Conservation (phyloP, 352 stramenopile genomes). For the Pythium phragmitis region DNA sequence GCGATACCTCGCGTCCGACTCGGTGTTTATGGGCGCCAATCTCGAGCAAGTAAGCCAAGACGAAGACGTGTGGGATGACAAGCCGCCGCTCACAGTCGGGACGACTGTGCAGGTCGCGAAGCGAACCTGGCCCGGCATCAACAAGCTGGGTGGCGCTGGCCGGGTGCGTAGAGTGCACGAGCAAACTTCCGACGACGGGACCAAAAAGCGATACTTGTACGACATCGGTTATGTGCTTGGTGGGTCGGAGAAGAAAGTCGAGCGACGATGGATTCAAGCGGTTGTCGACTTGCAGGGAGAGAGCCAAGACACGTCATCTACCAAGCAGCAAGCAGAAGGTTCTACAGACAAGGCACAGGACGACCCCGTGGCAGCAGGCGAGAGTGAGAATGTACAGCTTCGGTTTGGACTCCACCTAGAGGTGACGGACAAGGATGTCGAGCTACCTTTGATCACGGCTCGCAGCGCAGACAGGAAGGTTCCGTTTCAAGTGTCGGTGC, state of each 20-base stretch:
- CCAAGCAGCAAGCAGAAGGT: conserved; percentile 7
- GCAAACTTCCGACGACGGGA: conserved; percentile 27
- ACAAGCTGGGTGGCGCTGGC: conserved; percentile 78
- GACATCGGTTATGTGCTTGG: conserved; percentile 74
- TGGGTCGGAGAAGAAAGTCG: conserved; percentile 73
- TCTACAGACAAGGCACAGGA: conserved; percentile 1
- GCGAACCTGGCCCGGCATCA: conserved; percentile 85
- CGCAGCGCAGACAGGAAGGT: conserved; percentile 24
- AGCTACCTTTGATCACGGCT: conserved; percentile 6
- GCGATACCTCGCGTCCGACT: conserved; percentile 47
- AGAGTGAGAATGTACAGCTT: conserved; percentile 12
- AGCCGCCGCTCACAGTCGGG: conserved; percentile 45
- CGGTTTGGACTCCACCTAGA: conserved; percentile 22
- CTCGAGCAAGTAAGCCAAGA: conserved; percentile 35
- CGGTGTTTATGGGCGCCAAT: conserved; percentile 46
- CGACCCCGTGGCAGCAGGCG: neutral
- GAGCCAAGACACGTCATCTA: conserved; percentile 17
- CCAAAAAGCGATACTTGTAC: conserved; percentile 54
- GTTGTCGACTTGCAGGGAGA: conserved; percentile 35
- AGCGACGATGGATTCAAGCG: conserved; percentile 77
- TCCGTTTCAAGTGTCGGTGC: conserved; percentile 42
- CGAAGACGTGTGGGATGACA: conserved; percentile 41
- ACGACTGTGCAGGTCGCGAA: conserved; percentile 75
- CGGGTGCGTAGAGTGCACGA: conserved; percentile 66
- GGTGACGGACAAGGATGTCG: conserved; percentile 21